Percentiles rank a stretch among this genome's conserved stretches.
Conservation (phyloP, 192 early-diverging fungal species). For the Phycomyces blakesleeanus region DNA sequence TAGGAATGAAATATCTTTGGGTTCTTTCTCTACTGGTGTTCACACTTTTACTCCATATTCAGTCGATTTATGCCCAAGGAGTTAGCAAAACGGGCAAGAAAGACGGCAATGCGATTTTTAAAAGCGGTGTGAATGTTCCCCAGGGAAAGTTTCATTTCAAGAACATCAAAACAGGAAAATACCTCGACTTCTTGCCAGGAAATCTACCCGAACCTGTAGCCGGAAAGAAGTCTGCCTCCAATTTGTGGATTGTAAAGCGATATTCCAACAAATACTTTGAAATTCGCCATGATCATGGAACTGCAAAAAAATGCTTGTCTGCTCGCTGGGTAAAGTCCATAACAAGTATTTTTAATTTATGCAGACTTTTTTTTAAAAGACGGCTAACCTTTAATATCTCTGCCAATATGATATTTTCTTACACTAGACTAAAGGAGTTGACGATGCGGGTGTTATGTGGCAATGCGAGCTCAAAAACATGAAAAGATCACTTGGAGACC, state of each 20-base stretch:
- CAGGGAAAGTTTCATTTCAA: constrained; percentile 9
- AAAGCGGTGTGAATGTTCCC: background rate
- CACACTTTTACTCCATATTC: too few species aligned
- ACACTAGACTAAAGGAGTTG: constrained; percentile 12
- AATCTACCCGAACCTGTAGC: constrained; percentile 9
- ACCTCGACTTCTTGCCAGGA: constrained; percentile 10
- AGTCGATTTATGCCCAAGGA: background rate
- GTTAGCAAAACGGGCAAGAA: constrained; percentile 16
- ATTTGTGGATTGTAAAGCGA: constrained; percentile 8
- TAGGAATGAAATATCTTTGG: too few species aligned
- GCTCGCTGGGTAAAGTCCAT: constrained; percentile 15
- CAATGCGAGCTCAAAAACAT: constrained; percentile 20
- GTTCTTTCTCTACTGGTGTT: too few species aligned
- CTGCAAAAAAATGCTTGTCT: constrained; percentile 17
- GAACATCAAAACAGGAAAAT: constrained; percentile 3
- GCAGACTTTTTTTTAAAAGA: too few species aligned
- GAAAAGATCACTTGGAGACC: constrained; percentile 10
- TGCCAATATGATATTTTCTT: too few species aligned
- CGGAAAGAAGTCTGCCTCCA: background rate
- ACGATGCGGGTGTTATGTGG: constrained; percentile 29
- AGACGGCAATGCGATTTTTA: constrained; percentile 12
- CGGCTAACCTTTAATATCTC: too few species aligned
- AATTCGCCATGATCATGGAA: constrained; percentile 13
- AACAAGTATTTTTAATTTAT: background rate
- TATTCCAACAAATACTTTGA: constrained; percentile 13